A percentile compares a stretch with the other conserved stretches of the same genome.
phyloP scores from a whole-genome alignment of 1,139 yeast species.

The Yamadazyma atmosphaerica region DNA sequence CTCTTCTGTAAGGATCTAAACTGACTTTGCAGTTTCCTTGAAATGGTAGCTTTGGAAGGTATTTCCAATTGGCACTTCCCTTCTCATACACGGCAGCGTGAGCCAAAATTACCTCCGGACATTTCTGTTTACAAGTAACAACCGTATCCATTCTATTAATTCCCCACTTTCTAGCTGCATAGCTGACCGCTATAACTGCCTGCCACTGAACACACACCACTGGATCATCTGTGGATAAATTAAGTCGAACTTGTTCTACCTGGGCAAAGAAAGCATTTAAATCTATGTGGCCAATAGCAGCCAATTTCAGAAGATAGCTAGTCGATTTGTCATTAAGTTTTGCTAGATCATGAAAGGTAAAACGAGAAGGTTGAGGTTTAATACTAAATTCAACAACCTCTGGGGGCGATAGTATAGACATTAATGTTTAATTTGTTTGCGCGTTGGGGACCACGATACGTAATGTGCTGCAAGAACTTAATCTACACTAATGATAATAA shows the following conservation, averaged over 20 bases:
- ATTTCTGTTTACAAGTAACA: conserved; percentile 66
- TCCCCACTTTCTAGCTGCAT: conserved; percentile 85
- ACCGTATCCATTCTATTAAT: conserved; percentile 75
- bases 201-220: conserved; percentile 96
- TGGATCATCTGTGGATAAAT: conserved; percentile 66
- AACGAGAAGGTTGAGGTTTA: conserved; percentile 23
- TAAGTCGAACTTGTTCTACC: conserved; percentile 79
- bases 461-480: neutral
- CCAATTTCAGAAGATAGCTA: conserved; percentile 65
- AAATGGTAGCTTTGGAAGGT: conserved; percentile 43
- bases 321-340: conserved; percentile 45
- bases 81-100: conserved; percentile 94
- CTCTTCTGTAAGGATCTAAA: conserved; percentile 87
- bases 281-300: conserved; percentile 84
- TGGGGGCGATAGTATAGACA: conserved; percentile 1
- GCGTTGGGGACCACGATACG: neutral
- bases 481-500: neutral
- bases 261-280: conserved; percentile 96
- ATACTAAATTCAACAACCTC: neutral
- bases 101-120: conserved; percentile 73
- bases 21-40: conserved; percentile 73
- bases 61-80: conserved; percentile 85
- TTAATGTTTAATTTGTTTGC: neutral
- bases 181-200: conserved; percentile 83
- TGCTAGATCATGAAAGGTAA: conserved; percentile 46